Base-by-base conservation (phyloP, 495 filamentous ascomycete genomes). In the Penicillium cataractarum region DNA sequence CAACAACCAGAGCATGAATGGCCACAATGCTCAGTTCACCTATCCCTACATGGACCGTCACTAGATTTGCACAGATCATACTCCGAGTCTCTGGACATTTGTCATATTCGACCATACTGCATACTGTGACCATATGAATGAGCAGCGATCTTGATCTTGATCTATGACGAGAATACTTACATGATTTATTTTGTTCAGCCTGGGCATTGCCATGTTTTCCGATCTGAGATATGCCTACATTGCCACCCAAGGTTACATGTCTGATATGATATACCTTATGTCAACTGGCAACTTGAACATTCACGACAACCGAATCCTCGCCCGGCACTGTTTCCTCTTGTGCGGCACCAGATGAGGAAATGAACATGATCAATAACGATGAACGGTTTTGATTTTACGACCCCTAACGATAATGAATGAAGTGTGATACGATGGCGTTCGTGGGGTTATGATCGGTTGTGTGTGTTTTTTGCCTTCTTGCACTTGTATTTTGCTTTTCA, bases 251-350 rank as follows among this genome's bases (percentile, higher is more conserved):
- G 6, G n/a, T 56, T 56, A 17, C 24, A 22, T 42, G 33, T 24
- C 3, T 42, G 37, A 17, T 56, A 56, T 56, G 54, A 56, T 56
- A 56, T 56, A 56, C 32, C 32, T 15, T n/a, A 27, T 26, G 24
- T 50, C 46, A 56, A 22, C 54, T 42, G 54, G 54, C 33, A 39
- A 56, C 46, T 29, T 42, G 33, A 26, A 56, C 54, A 39, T 32
- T 3, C 51, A 54, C n/a, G 51, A 22, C 51, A 35, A 54, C 31
- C 51, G 24, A 50, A 29, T 35, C 31, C 51, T 54, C 51, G 12
- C 21, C 21, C 35, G 35, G 26, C 32, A 29, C 21, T 24, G 19
- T 42, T 15, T 33, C 17, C 9, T 7, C 2, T 17, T 54, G 51
- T 29, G 51, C 27, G 27, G 24, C 51, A 54, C 19, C 29, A 17